These are phyloP conservation scores for Trichoderma asperelloides DNA, from an alignment of 495 filamentous ascomycete genomes.

Conservation along the genomic window DNA sequence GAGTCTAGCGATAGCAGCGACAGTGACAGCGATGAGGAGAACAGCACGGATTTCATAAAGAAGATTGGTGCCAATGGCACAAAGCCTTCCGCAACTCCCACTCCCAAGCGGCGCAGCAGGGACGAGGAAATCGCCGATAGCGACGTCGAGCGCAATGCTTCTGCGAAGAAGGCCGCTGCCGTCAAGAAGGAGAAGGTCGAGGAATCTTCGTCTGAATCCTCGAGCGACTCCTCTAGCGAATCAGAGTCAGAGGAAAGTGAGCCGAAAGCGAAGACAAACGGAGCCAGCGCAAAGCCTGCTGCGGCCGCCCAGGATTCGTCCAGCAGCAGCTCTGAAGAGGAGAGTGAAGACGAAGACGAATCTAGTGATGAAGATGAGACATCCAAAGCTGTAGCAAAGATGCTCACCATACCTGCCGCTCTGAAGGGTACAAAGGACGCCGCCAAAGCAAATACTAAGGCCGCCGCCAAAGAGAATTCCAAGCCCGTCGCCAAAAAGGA, in stretches of 20 bases:
- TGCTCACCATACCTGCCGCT: neutral
- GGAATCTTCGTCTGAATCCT: neutral
- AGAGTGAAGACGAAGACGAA: constrained; percentile 8
- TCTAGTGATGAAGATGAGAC: neutral
- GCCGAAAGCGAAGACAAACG: constrained; percentile 5
- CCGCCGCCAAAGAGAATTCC: neutral
- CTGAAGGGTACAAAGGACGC: neutral
- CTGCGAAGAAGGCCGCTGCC: constrained; percentile 16
- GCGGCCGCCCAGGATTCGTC: constrained; percentile 6
- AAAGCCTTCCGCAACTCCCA: neutral
- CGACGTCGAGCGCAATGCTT: constrained; percentile 17
- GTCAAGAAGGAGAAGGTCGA: neutral
- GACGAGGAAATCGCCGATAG: constrained; percentile 14
- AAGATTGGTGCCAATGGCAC: constrained; percentile 10
- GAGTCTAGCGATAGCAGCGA: constrained; percentile 15
- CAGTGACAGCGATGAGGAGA: constrained; percentile 10
- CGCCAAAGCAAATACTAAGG: neutral
- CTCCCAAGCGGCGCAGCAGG: constrained; percentile 7
- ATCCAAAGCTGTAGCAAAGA: constrained; percentile 10
- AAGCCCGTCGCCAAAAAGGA: constrained; percentile 4
- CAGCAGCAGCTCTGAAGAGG: constrained; percentile 8
- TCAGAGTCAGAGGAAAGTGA: constrained; percentile 5
- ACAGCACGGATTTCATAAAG: neutral
- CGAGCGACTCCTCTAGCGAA: constrained; percentile 1
- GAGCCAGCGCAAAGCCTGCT: neutral